A percentile compares a stretch with the other conserved stretches of the same genome.
Evolutionary conservation across 257 asterid genomes (phyloP).

Genomic region (Solanum gandarillasii): DNA sequence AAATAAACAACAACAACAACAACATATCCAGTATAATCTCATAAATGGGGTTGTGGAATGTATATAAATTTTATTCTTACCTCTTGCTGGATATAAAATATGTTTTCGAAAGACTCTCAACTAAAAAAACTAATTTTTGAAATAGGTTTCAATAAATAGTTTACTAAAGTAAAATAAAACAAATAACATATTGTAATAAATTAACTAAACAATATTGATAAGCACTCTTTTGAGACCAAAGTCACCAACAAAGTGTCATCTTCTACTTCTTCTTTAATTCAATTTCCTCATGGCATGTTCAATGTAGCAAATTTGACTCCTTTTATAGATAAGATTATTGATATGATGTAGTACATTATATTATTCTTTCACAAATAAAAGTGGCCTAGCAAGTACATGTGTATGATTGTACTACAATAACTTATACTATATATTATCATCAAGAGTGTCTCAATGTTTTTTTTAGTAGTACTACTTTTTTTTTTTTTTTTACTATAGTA

Average conservation of each 20-base stretch:
- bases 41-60: neutral
- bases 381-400: neutral
- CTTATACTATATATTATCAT: neutral
- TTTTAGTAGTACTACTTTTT: neutral
- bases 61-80: neutral
- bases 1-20: neutral
- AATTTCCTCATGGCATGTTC: neutral
- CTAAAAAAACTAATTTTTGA: neutral
- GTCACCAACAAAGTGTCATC: slow-evolving; percentile 1
- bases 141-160: neutral
- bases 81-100: fast-evolving
- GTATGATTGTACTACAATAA: neutral
- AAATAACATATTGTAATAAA: neutral
- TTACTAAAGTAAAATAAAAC: neutral
- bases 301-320: neutral
- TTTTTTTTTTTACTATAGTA: neutral
- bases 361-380: neutral
- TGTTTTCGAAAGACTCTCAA: neutral
- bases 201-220: neutral
- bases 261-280: neutral
- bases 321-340: neutral
- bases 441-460: neutral
- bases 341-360: neutral
- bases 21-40: no score
- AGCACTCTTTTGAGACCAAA: neutral